Base-by-base conservation (phyloP, 208 protist genomes). In the Blastocrithidia nonstop region DNA sequence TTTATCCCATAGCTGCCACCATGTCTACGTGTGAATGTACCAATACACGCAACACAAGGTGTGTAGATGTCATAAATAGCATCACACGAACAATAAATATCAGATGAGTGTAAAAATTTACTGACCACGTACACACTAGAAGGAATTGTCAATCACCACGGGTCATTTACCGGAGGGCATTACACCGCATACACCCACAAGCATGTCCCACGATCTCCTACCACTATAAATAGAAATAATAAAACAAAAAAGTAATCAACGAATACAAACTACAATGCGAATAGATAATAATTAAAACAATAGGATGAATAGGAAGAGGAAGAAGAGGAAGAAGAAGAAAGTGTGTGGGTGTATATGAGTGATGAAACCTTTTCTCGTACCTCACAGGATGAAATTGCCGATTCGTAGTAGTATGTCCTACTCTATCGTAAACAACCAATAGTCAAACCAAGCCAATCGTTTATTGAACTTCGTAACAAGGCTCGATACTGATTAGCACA, bases 321-420 rank as follows among this genome's bases (percentile, higher is more conserved):
- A 35, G 29, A 11, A 35, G 11, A 35, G 13, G 32, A 45, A n/a
- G 11, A n/a, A n/a, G 45, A 55, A 29, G 25, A 53, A 50, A 40
- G 55, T 15, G 21, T 39, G 24, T 94, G 86, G 86, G 49, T 92
- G 21, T 69, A 77, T 50, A 54, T 85, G 22, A 92, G 71, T 59
- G 86, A 94, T 57, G 63, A 85, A 11, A 61, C 61, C 33, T 42
- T 88, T 5, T 32, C n/a, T 15, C 0, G 27, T 13, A 71, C 60
- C 4, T 42, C 48, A 3, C 39, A 57, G 11, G 50, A 36, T 1
- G 71, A 73, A 11, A 73, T 89, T 25, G 62, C 66, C 0, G 61
- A 88, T 54, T 69, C 71, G 3, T 71, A 92, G 54, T 74, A 88
- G 46, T 94, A 94, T 57, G 35, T 94, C 6, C 45, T 94, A 9